Conservation (phyloP, 129 eudicot genomes). For the Flaveria ramosissima region DNA sequence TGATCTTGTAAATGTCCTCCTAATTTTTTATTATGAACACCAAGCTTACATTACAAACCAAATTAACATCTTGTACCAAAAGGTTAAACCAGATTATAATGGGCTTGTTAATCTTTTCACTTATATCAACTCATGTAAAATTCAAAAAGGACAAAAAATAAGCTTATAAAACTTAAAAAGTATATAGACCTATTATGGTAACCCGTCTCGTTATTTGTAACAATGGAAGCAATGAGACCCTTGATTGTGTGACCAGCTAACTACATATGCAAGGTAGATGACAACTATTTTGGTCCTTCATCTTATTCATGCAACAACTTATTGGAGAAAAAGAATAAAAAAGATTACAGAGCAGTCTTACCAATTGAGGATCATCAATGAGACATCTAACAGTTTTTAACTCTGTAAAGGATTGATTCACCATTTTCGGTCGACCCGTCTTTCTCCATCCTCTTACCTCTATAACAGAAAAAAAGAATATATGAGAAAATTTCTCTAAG, state of each 20-base stretch:
- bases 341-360: not conserved
- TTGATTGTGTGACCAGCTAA: too few relatives aligned
- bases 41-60: not conserved
- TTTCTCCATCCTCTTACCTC: slow-evolving; percentile 31
- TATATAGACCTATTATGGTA: not conserved
- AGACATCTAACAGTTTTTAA: slow-evolving; percentile 14
- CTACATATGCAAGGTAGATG: not conserved
- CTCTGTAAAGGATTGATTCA: slow-evolving; percentile 6
- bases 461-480: not conserved
- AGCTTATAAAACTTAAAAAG: too few relatives aligned
- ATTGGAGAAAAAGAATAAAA: not conserved
- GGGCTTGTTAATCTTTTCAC: too few relatives aligned
- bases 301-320: not conserved
- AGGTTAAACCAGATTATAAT: too few relatives aligned
- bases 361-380: slow-evolving; percentile 9
- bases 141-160: too few relatives aligned
- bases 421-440: slow-evolving; percentile 13
- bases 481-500: not conserved
- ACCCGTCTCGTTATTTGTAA: not conserved
- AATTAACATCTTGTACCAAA: not conserved
- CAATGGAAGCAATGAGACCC: not conserved
- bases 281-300: not conserved
- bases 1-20: slow-evolving; percentile 23
- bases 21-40: not conserved
- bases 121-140: too few relatives aligned